Evolutionary conservation across 2,329 filamentous ascomycete genomes (phyloP), one percentile per base, ranked within the genome.

Genomic region (Graphilbum fragrans): DNA sequence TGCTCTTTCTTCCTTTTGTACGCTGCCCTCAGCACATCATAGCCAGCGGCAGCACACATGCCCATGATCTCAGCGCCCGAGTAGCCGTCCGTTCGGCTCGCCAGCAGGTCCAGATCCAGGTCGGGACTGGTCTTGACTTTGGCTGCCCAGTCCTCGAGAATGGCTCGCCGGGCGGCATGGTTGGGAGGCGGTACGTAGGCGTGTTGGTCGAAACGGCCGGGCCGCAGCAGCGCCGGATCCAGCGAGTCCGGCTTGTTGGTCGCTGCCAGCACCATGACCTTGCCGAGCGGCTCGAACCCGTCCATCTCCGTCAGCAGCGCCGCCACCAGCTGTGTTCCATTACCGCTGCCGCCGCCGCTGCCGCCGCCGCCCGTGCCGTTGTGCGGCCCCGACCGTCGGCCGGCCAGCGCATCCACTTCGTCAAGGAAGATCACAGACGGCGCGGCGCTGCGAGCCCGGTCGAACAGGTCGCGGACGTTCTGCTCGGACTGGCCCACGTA

Each of bases 361-460:
- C 53, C 54, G 36, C 58, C 58, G 16, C 56, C 52, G 5, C 56
- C 52, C 8, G 47, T 50, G 17, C 64, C 58, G 6, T 60, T 58
- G 57, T 50, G 66, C 41, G 67, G 64, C 18, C 69, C 64, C 33
- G 64, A 51, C 8, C 71, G 62, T 42, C 67, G 64, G 2, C 63
- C 80, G 53, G 60, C 83, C 47, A 96, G 90, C 5, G 85, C 80
- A 61, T 96, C 88, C 52, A 96, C 92, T 59, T 96, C 88, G 57
- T 96, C 88, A 50, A 95, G 94, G 69, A 95, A 96, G 52, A 96
- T 87, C 60, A 95, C 90, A 56, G 84, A 87, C 1, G 90, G 90
- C 39, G 80, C 79, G 9, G 87, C 88, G n/a, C 82, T 80, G 34
- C 83, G 73, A 1, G 90, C 90, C 51, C 88, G 84, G 41, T 80